Evolutionary conservation across 495 filamentous ascomycete species (phyloP).

Genomic region (Neurospora africana): DNA sequence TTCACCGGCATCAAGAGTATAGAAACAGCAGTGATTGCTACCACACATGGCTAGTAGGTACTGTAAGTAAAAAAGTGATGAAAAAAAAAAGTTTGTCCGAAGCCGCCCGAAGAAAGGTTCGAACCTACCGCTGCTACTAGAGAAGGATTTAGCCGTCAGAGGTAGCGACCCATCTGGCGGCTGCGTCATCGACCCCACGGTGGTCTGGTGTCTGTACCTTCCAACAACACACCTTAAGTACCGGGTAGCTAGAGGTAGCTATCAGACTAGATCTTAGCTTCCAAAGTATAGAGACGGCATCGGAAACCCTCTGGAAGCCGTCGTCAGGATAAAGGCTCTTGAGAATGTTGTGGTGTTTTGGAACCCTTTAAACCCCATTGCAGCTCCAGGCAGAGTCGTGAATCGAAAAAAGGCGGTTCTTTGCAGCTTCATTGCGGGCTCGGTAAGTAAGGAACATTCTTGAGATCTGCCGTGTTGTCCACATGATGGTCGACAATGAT

Average conservation of each 20-base stretch:
- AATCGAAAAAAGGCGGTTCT: neutral
- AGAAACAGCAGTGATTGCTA: too few species aligned
- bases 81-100: too few species aligned
- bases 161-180: too few species aligned
- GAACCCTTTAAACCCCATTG: neutral
- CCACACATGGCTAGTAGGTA: too few species aligned
- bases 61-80: too few species aligned
- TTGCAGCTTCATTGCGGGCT: neutral
- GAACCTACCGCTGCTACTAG: too few species aligned
- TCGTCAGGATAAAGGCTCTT: neutral
- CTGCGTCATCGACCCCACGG: too few species aligned
- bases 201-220: neutral
- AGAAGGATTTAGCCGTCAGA: too few species aligned
- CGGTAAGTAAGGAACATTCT: neutral
- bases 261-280: neutral
- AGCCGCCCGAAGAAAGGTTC: too few species aligned
- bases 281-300: neutral
- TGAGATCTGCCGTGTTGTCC: neutral
- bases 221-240: slow-evolving; percentile 1
- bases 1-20: too few species aligned
- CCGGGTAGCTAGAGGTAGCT: neutral
- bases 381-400: neutral
- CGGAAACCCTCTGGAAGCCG: neutral
- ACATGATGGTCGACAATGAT: neutral
- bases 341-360: neutral